phyloP scores from a whole-genome alignment of 164 flowering plant species.

The Echeveria elegans region DNA sequence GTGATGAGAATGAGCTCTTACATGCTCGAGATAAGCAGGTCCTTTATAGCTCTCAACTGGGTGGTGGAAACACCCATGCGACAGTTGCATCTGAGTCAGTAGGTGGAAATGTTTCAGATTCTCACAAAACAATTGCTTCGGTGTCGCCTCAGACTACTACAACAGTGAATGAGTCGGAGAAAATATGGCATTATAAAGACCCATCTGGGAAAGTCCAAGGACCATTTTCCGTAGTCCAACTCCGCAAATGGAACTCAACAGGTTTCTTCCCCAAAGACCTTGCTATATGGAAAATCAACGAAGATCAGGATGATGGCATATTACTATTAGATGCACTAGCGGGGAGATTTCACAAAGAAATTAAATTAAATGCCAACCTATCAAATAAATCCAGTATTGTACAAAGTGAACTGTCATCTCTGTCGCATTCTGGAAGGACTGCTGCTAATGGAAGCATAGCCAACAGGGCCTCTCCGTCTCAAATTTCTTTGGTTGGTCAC shows the following conservation, averaged over 20 bases:
- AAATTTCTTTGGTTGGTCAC: constrained; percentile 7
- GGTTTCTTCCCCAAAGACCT: constrained; percentile 78
- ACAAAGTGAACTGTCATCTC: constrained; percentile 19
- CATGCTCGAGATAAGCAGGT: constrained; percentile 27
- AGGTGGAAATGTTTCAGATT: constrained; percentile 20
- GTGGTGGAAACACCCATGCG: constrained; percentile 21
- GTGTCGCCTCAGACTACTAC: constrained; percentile 17
- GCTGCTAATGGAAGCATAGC: constrained; percentile 16
- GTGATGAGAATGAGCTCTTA: constrained; percentile 24
- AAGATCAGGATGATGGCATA: constrained; percentile 52
- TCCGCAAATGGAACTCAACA: constrained; percentile 80
- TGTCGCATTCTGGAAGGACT: constrained; percentile 21
- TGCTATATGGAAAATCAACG: constrained; percentile 57
- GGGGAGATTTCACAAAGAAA: constrained; percentile 46
- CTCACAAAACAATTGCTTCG: constrained; percentile 23
- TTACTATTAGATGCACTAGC: constrained; percentile 58
- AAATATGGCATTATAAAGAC: constrained; percentile 85
- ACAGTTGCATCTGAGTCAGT: constrained; percentile 23
- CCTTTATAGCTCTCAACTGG: constrained; percentile 17
- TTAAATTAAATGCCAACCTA: constrained; percentile 13
- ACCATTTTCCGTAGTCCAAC: constrained; percentile 87
- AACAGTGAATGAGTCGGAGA: constrained; percentile 55
- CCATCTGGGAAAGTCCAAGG: constrained; percentile 88
- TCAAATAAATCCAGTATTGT: constrained; percentile 19
- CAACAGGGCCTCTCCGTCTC: constrained; percentile 2